phyloP scores from a whole-genome alignment of 2,329 filamentous ascomycete genomes.

The Xylaria sp. region DNA sequence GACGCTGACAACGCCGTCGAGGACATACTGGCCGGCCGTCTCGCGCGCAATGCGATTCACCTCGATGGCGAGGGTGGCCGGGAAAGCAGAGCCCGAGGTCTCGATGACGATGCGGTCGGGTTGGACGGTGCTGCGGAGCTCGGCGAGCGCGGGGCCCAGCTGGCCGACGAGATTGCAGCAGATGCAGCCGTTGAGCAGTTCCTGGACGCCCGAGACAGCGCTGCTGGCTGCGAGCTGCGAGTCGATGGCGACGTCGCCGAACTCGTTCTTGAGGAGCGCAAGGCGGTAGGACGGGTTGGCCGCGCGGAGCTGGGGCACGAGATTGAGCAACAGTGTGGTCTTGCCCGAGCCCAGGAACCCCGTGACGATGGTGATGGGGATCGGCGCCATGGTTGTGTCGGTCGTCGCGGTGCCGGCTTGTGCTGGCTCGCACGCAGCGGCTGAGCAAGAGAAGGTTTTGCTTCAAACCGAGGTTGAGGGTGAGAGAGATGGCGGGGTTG shows the following conservation, averaged over 20 bases:
- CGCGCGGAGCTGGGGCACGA: conserved; percentile 88
- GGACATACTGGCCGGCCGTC: conserved; percentile 72
- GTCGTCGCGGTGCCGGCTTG: not conserved
- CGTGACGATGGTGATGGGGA: conserved; percentile 93
- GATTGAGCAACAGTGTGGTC: conserved; percentile 93
- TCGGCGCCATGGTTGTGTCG: conserved; percentile 67
- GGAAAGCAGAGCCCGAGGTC: conserved; percentile 88
- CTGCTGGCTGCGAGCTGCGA: conserved; percentile 86
- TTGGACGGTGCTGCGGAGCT: conserved; percentile 68
- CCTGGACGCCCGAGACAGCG: conserved; percentile 88
- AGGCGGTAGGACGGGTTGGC: conserved; percentile 81
- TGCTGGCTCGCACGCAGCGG: not conserved
- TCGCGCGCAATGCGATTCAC: conserved; percentile 82
- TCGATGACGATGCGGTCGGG: conserved; percentile 94
- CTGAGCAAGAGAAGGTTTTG: not conserved
- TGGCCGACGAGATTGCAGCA: conserved; percentile 98
- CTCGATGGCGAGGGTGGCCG: conserved; percentile 90
- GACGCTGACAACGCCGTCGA: conserved; percentile 90
- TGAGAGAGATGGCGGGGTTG: conserved; percentile 25
- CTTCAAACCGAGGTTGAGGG: not conserved
- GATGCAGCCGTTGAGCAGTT: conserved; percentile 96
- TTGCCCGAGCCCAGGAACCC: conserved; percentile 97
- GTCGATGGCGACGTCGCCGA: conserved; percentile 93
- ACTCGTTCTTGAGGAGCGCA: conserved; percentile 97
- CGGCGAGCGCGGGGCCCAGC: conserved; percentile 80